Base-by-base conservation (phyloP, 2,329 filamentous ascomycete genomes). In the Acrodontium crateriforme region DNA sequence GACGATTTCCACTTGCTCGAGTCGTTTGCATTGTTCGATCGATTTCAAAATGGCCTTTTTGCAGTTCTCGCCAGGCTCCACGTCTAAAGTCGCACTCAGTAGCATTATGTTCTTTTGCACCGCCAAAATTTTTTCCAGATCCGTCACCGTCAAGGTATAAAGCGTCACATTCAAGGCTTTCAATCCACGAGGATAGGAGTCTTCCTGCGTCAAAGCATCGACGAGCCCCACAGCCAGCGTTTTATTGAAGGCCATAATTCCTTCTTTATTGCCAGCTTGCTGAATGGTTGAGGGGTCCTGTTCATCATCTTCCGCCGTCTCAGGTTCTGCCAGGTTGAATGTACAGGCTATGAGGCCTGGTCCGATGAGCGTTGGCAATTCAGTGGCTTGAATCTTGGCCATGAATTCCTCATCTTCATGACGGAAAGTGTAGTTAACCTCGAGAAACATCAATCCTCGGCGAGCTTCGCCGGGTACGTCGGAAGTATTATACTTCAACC, bases 391-490 rank as follows among this genome's bases (percentile, higher is more conserved):
- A 8, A 61, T 52, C 31, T 54, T 53, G 16, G 39, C 45, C 42
- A 60, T 44, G 37, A 61, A 59, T 16, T 55, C 53, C 24, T 54
- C 47, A 33, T 60, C 55, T 23, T 56, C 53, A 39, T 61, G 58
- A 5, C 59, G 47, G 31, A 57, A 63, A 1, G 59, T 64, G 30
- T 61, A 65, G 22, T 55, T 59, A 13, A 63, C 42, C 31, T 64
- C 58, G 25, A 65, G 36, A 31, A 63, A 59, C 42, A 56, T 56
- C 20, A 63, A 31, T 1, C 47, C 50, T 5, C 45, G 35, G 3
- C 50, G 31, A 6, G 45, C 44, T 17, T 48, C 38, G 5, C 39
- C 41, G 1, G 40, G 37, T 8, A 28, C 28, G n/a, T 50, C 45
- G 3, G 38, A 43, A 4, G 42, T 46, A 16, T 46, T 49, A 25